Base-by-base conservation (phyloP, 2,329 filamentous ascomycete species). In the Fonsecaea multimorphosa region DNA sequence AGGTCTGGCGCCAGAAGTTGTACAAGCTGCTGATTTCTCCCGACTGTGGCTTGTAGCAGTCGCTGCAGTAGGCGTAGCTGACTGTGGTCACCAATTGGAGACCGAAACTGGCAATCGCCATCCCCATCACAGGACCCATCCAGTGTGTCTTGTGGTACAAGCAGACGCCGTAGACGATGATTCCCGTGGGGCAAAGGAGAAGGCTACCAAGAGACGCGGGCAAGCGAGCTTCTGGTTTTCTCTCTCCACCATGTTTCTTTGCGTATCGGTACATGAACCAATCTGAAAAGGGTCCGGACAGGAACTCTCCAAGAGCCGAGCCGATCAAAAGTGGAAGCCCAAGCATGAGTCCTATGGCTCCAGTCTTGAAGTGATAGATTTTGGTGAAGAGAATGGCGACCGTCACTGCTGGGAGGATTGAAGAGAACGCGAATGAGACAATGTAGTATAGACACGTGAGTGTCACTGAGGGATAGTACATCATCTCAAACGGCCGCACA, bases 211-310 rank as follows among this genome's bases (percentile, higher is more conserved):
- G 29, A 24, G 32, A 32, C 3, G 52, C 29, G 34, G 38, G 31
- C 49, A 62, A 24, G 12, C 70, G 66, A 22, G 68, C 64, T 29
- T 72, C 71, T 3, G 70, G 68, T 19, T 70, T 69, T 7, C 66
- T 66, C 12, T 69, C 65, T 38, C 71, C 71, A 7, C 58, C 58
- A 53, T 69, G 63, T 16, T 60, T 63, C 32, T 65, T 58, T 1
- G 70, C 68, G 22, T 64, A 40, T 16, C 49, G 51, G 16, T 71
- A 44, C 12, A 68, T 65, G 46, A 71, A 49, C 65, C 67, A 66
- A 46, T 72, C 70, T 40, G 66, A 65, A 22, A 71, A 60, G 4
- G 65, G 65, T 14, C 71, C 71, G 31, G 68, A 65, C 11, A 64
- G 59, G 1, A 71, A 22, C 34, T 62, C 59, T 14, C 59, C 59